These are phyloP conservation scores for Choanephora cucurbitarum DNA, from an alignment of 371 early-diverging fungal species.

Conservation along the genomic window DNA sequence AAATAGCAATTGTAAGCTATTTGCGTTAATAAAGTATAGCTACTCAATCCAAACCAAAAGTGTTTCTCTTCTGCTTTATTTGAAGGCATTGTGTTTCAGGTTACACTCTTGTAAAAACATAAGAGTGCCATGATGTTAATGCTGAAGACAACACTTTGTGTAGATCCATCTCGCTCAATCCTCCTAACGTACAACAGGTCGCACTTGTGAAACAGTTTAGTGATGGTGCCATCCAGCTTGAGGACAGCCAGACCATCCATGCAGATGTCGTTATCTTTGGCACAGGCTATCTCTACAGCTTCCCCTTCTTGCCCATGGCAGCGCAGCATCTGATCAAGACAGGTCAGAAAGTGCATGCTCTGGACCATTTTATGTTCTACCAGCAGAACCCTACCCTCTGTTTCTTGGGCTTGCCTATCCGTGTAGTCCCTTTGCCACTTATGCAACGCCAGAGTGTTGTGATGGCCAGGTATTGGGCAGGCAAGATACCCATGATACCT, in stretches of 20 bases:
- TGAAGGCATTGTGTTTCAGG: too few relatives aligned
- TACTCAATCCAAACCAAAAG: too few relatives aligned
- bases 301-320: conserved; percentile 53
- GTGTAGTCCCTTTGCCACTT: conserved; percentile 58
- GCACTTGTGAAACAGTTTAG: conserved; percentile 13
- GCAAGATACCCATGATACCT: conserved; percentile 31
- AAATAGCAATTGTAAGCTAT: too few relatives aligned
- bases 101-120: too few relatives aligned
- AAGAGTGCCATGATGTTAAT: too few relatives aligned
- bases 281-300: conserved; percentile 63
- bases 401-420: conserved; percentile 60
- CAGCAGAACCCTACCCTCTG: conserved; percentile 53
- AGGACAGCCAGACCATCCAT: conserved; percentile 37
- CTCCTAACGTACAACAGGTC: conserved; percentile 19
- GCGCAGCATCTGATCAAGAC: conserved; percentile 32
- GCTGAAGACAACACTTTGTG: too few relatives aligned
- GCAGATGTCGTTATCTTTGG: conserved; percentile 57
- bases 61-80: too few relatives aligned
- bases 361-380: conserved; percentile 53
- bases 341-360: conserved; percentile 44
- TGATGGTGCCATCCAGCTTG: too few relatives aligned
- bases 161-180: conserved; percentile 10
- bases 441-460: conserved; percentile 55
- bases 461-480: conserved; percentile 49
- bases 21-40: too few relatives aligned